Percentiles rank a stretch among this genome's conserved stretches.
Evolutionary conservation across 2,329 filamentous ascomycete genomes (phyloP).

Genomic region (Fusarium sp.): DNA sequence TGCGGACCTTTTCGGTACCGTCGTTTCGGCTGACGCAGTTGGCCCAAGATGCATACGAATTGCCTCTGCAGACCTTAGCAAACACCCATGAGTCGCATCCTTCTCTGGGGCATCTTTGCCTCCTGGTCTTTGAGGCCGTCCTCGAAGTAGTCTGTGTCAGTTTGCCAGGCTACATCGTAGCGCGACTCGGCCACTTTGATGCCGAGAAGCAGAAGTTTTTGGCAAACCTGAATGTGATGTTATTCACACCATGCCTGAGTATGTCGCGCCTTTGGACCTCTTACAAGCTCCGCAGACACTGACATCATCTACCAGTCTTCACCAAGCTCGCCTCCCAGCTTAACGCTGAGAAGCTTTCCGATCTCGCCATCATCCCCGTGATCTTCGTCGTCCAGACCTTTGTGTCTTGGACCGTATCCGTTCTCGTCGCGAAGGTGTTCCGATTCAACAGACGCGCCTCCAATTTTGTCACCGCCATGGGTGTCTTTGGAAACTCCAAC

Average conservation of each 20-base stretch:
- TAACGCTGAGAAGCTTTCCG: constrained; percentile 88
- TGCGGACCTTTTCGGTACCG: constrained; percentile 54
- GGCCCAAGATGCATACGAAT: constrained; percentile 54
- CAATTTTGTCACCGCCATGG: constrained; percentile 98
- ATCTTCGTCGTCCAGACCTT: constrained; percentile 92
- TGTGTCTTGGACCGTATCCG: constrained; percentile 84
- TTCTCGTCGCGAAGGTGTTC: constrained; percentile 78
- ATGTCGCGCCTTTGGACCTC: constrained; percentile 40
- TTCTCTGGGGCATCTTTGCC: constrained; percentile 74
- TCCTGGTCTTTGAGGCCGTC: constrained; percentile 94
- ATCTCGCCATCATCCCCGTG: constrained; percentile 92
- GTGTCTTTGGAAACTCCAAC: constrained; percentile 97
- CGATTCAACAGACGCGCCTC: constrained; percentile 85
- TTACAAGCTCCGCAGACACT: not conserved
- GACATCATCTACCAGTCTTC: constrained; percentile 73
- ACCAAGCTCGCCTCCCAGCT: constrained; percentile 96
- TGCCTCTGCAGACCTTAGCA: constrained; percentile 56
- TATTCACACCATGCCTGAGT: constrained; percentile 98
- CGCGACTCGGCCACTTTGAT: constrained; percentile 91
- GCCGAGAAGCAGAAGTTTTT: constrained; percentile 96
- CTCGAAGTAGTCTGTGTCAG: constrained; percentile 96
- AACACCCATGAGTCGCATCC: constrained; percentile 68
- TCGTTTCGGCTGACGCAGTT: constrained; percentile 58
- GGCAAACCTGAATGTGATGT: constrained; percentile 93
- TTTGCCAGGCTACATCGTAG: constrained; percentile 92